Evolutionary conservation across 2,329 filamentous ascomycete genomes (phyloP).

Genomic region (Epichloe hybrida): DNA sequence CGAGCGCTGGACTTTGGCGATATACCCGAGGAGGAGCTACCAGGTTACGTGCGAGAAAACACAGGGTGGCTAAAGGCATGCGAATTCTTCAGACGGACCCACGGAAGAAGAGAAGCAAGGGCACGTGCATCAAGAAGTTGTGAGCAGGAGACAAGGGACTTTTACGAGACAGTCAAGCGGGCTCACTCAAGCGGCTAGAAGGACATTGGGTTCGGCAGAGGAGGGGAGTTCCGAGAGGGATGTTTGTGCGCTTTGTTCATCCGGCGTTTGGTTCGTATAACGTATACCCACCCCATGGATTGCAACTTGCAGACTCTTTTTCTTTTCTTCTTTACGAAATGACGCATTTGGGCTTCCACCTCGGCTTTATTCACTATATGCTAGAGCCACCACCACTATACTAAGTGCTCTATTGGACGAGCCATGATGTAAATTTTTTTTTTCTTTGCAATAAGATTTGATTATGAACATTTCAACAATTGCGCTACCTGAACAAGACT

Average conservation of each 20-base stretch:
- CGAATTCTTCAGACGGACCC: constrained; percentile 20
- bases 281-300: neutral
- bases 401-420: neutral
- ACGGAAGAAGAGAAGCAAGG: neutral
- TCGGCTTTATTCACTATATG: too few species aligned
- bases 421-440: neutral
- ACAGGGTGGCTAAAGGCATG: constrained; percentile 30
- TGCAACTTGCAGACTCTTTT: neutral
- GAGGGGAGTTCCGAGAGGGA: neutral
- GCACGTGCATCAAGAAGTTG: constrained; percentile 8
- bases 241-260: neutral
- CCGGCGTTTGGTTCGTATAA: neutral
- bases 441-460: too few species aligned
- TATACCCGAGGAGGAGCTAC: constrained; percentile 26
- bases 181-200: neutral
- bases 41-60: constrained; percentile 30
- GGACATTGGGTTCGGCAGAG: neutral
- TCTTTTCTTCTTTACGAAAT: neutral
- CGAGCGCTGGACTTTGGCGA: constrained; percentile 23
- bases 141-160: constrained; percentile 12
- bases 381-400: too few species aligned
- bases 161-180: constrained; percentile 7
- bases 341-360: neutral
- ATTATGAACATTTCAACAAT: too few species aligned
- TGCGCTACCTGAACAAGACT: too few species aligned